Conservation (phyloP, 179 eudicot genomes). For the Silene coronaria region DNA sequence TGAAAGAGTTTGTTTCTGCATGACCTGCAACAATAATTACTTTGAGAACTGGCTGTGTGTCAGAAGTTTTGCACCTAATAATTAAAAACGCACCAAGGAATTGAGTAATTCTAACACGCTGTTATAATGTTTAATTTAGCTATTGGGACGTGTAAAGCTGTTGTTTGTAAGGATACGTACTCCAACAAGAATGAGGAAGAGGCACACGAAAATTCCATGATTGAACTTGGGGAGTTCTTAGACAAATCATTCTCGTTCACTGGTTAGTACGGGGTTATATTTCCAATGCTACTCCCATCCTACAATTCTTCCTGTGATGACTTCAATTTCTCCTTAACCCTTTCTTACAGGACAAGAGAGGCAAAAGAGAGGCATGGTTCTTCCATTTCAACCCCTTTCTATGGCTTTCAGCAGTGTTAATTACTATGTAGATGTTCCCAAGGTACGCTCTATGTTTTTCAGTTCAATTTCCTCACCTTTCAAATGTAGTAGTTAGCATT, state of each 20-base stretch:
- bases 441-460: constrained; percentile 36
- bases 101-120: constrained; percentile 1
- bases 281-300: not conserved
- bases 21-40: too few relatives aligned
- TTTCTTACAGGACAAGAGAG: constrained; percentile 44
- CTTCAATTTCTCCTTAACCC: not conserved
- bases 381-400: constrained; percentile 86
- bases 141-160: constrained; percentile 55
- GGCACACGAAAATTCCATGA: constrained; percentile 25
- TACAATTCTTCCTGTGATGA: constrained; percentile 6
- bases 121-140: constrained; percentile 38
- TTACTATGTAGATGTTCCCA: constrained; percentile 72
- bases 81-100: not conserved
- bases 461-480: constrained; percentile 7
- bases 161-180: constrained; percentile 37
- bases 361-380: constrained; percentile 69
- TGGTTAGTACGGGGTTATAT: constrained; percentile 33
- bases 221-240: constrained; percentile 61
- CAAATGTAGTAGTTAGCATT: not conserved
- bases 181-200: constrained; percentile 26
- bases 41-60: too few relatives aligned
- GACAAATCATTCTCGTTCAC: constrained; percentile 65
- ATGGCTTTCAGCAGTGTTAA: constrained; percentile 71
- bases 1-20: too few relatives aligned
- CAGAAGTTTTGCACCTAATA: not conserved